Evolutionary conservation across 2,329 filamentous ascomycete species (phyloP).

Genomic region (Fusarium chuoi): DNA sequence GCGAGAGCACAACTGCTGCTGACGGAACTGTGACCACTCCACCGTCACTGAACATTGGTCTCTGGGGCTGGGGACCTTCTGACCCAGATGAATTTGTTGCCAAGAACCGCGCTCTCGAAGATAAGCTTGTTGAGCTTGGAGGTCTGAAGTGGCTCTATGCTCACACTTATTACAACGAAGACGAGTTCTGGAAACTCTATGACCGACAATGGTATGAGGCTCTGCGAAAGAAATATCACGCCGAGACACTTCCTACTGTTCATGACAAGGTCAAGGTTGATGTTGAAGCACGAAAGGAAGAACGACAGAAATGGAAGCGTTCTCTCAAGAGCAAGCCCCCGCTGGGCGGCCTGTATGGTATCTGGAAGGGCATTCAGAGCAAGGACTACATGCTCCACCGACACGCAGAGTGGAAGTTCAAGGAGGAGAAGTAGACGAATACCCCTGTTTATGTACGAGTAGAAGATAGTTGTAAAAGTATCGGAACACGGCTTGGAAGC

Average conservation of each 20-base stretch:
- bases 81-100: constrained; percentile 68
- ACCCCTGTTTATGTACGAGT: constrained; percentile 28
- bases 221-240: constrained; percentile 71
- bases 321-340: constrained; percentile 63
- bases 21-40: constrained; percentile 36
- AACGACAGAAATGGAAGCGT: constrained; percentile 52
- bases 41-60: constrained; percentile 70
- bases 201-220: constrained; percentile 68
- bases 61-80: constrained; percentile 81
- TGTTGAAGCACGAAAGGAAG: constrained; percentile 55
- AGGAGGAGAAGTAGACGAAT: constrained; percentile 43
- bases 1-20: constrained; percentile 43
- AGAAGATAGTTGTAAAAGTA: constrained; percentile 18
- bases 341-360: constrained; percentile 68
- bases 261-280: constrained; percentile 76
- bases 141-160: constrained; percentile 91
- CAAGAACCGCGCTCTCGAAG: constrained; percentile 77
- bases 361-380: constrained; percentile 68
- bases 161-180: constrained; percentile 82
- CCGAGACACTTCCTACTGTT: constrained; percentile 70
- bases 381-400: constrained; percentile 66
- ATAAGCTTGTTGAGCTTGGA: constrained; percentile 72
- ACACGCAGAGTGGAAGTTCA: constrained; percentile 64
- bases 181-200: constrained; percentile 76
- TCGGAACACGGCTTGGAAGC: background rate